phyloP scores from a whole-genome alignment of 495 filamentous ascomycete genomes.

The Aspergillus cristatus region DNA sequence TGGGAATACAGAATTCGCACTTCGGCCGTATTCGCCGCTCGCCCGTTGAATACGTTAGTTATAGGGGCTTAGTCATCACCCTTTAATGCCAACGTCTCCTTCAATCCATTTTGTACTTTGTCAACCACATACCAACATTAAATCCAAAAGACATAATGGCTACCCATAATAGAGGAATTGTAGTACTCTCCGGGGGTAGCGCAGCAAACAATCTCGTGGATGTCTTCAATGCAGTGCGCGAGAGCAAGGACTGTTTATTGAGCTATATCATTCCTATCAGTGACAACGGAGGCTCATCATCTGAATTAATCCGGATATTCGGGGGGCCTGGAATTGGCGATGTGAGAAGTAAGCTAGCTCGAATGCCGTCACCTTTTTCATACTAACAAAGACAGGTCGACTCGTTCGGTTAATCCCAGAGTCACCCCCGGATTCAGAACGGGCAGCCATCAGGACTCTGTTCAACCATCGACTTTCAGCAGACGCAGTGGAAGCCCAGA shows the following conservation, averaged over 20 bases:
- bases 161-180: constrained; percentile 47
- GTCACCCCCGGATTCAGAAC: constrained; percentile 49
- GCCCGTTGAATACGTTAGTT: too few species aligned
- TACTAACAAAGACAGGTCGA: constrained; percentile 45
- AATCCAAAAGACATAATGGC: too few species aligned
- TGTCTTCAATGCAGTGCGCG: constrained; percentile 68
- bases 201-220: constrained; percentile 92
- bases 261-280: constrained; percentile 89
- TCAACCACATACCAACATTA: too few species aligned
- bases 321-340: constrained; percentile 92
- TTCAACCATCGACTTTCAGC: constrained; percentile 78
- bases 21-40: too few species aligned
- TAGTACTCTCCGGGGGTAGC: constrained; percentile 81
- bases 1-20: too few species aligned
- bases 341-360: constrained; percentile 66
- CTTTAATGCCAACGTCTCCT: too few species aligned
- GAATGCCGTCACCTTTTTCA: not conserved
- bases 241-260: constrained; percentile 58
- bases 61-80: too few species aligned
- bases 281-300: constrained; percentile 90
- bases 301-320: constrained; percentile 85
- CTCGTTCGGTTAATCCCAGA: constrained; percentile 84
- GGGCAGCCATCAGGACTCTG: constrained; percentile 61
- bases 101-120: too few species aligned
- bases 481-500: constrained; percentile 26